Evolutionary conservation across 331 rosid species (phyloP).

Genomic region (Telfairia occidentalis): DNA sequence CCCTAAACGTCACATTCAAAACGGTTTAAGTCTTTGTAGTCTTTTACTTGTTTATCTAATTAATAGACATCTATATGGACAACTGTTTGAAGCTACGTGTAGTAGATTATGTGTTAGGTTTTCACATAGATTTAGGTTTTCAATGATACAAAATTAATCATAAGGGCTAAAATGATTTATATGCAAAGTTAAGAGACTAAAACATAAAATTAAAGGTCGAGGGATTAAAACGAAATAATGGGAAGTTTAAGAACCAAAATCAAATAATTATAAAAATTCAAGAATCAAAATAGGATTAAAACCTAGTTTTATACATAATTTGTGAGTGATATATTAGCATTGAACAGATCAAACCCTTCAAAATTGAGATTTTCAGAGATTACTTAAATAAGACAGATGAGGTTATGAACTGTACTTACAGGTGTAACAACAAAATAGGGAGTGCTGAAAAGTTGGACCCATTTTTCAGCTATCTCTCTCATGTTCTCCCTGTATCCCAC

Average conservation of each 20-base stretch:
- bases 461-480: constrained; percentile 61
- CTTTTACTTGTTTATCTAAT: background rate
- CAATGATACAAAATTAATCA: background rate
- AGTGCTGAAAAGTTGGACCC: constrained; percentile 83
- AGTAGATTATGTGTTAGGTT: background rate
- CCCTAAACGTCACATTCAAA: background rate
- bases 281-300: background rate
- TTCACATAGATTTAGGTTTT: background rate
- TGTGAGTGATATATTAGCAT: background rate
- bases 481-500: constrained; percentile 62
- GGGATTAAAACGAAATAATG: background rate
- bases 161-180: background rate
- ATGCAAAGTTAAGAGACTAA: background rate
- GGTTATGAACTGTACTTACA: constrained; percentile 50
- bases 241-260: background rate
- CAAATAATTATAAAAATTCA: background rate
- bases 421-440: constrained; percentile 79
- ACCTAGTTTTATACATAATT: background rate
- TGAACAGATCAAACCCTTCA: background rate
- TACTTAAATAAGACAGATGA: background rate
- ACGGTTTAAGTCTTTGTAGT: background rate
- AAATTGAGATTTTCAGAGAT: background rate
- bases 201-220: background rate
- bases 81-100: background rate
- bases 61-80: background rate